Base-by-base conservation (phyloP, 768 basidiomycete genomes). In the Auricularia sp. region DNA sequence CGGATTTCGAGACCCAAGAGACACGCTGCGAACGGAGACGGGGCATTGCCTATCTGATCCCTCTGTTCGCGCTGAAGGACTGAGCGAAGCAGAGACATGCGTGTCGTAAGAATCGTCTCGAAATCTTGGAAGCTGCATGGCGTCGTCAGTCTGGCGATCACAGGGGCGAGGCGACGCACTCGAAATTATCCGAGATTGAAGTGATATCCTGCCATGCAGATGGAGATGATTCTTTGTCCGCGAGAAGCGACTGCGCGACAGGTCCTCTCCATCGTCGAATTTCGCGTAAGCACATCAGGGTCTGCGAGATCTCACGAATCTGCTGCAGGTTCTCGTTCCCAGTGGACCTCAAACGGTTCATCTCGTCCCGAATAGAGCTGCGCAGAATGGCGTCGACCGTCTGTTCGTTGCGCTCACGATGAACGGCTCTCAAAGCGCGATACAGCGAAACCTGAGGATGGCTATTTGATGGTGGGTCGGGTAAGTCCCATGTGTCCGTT, bases 401-500 rank as follows among this genome's bases (percentile, higher is more conserved):
- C 1, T 71, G 71, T 0, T 75, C 70, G 70, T 88, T 85, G 47
- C 91, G 82, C 71, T 92, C 92, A 3, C 90, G 83, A 68, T 95
- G 85, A n/a, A 93, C 77, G 0, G 92, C 86, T 51, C 90, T 84
- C 39, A 99, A 78, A 3, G 91, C 86, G 37, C 82, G 79, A 74
- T 96, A 99, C 3, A 98, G 77, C 1, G 86, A 76, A 14, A 82
- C 79, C 29, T 83, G 85, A 8, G 84, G 73, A 34, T 77, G 77
- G 29, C 76, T 75, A 63, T 78, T 74, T 1, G 75, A 74, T 10
- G 75, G 68, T 0, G 79, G 78, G 61, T 90, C 84, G 1, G 95
- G 95, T 33, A 99, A 77, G 74, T 98, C 95, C 97, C 97, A 99
- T 1, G 87, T 88, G 67, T 90, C 92, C 0, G 94, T 96, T 58